Evolutionary conservation across 2,329 filamentous ascomycete species (phyloP), one percentile per base, ranked within the genome.

Genomic region (Ophiostoma sp.): DNA sequence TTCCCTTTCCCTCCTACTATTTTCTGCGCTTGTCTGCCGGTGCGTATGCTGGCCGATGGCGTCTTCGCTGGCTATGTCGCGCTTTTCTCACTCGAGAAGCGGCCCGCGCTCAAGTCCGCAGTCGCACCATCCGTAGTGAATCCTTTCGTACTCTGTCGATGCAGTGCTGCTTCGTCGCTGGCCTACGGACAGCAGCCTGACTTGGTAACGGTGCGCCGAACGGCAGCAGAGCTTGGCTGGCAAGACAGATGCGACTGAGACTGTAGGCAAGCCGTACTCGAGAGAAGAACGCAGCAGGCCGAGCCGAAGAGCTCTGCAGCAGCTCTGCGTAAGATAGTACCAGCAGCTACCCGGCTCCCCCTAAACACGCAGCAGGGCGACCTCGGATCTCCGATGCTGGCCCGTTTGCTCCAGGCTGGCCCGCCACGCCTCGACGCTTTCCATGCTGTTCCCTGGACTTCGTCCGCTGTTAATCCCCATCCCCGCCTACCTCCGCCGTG

Each of bases 331-430:
- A n/a, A n/a, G n/a, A n/a, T n/a, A 27, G 27, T 27, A 27, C 27
- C 27, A 27, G 27, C 27, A 27, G 27, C 27, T 27, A 27, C 27
- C 27, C 27, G 27, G 27, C 27, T 27, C 27, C 27, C 27, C 27
- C 27, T 27, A 27, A 27, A 27, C 27, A 27, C 27, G 27, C 27
- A 45, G 42, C 42, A 27, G 12, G 49, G 64, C 65, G 49, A 65
- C 52, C 65, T 69, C 71, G 68, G 69, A 71, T 70, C 69, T 72
- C 71, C 69, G 71, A 71, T 70, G 4, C 44, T 70, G 66, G 55
- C 49, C 67, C 55, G 68, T 41, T 16, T 18, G 49, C 49, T 55
- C 8, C 7, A 55, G n/a, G 49, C 27, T 55, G n/a, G 49, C 49
- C 27, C 49, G 27, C 49, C 49, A 55, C 49, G 49, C 49, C 49